Evolutionary conservation across 2,329 filamentous ascomycete genomes (phyloP).

Genomic region (Colletotrichum incanum): DNA sequence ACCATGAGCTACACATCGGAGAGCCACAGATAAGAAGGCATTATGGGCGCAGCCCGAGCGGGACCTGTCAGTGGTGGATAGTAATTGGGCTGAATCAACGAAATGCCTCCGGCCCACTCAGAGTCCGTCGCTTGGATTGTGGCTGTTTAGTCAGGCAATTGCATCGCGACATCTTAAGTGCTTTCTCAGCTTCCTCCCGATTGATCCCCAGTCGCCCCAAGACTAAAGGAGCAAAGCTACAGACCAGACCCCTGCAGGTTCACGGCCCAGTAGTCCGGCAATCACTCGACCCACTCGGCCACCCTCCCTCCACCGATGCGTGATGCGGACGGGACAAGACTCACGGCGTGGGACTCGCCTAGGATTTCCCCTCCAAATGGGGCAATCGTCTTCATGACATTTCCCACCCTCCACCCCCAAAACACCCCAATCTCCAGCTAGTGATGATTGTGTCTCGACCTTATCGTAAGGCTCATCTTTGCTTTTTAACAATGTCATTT

Average conservation of each 20-base stretch:
- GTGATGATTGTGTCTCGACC: conserved; percentile 23
- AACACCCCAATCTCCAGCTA: conserved; percentile 1
- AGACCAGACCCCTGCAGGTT: conserved; percentile 21
- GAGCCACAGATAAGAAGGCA: conserved; percentile 36
- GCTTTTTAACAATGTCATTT: conserved; percentile 1
- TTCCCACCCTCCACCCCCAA: conserved; percentile 22
- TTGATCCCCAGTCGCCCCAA: neutral
- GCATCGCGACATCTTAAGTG: conserved; percentile 13
- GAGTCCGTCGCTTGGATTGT: conserved; percentile 29
- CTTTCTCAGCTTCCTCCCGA: neutral
- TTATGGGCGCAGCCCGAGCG: conserved; percentile 17
- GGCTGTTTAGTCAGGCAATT: conserved; percentile 35
- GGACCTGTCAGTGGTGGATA: conserved; percentile 37
- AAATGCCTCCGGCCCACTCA: conserved; percentile 43
- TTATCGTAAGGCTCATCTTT: conserved; percentile 26
- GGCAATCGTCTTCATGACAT: conserved; percentile 38
- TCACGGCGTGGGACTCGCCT: conserved; percentile 32
- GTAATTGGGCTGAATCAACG: conserved; percentile 45
- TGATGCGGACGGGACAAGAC: conserved; percentile 41
- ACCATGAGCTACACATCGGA: neutral
- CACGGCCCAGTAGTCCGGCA: conserved; percentile 42
- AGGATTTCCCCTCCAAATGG: conserved; percentile 24
- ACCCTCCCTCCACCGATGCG: conserved; percentile 18
- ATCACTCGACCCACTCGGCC: conserved; percentile 26
- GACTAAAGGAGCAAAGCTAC: conserved; percentile 3